Evolutionary conservation across 768 basidiomycete genomes (phyloP), one percentile per base, ranked within the genome.

Genomic region (Rhodosporidiobolus sp.): DNA sequence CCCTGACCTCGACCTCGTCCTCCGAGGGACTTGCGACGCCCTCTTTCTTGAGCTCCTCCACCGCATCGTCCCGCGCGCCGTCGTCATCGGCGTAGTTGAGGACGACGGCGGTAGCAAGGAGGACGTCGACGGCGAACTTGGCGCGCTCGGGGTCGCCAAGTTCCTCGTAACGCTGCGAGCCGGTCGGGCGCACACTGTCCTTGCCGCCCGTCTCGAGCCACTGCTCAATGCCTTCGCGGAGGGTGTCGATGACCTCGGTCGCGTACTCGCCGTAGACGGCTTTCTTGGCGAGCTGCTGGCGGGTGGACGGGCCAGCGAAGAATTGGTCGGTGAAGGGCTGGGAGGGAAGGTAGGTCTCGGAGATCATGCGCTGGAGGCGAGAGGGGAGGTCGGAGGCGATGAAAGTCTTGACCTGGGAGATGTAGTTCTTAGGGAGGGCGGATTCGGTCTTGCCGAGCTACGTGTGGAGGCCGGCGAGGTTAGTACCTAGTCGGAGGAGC

Each of bases 31-130:
- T 34, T 14, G 30, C 9, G 8, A n/a, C 24, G 19, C 65, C 65
- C 2, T 30, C 26, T 30, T 28, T 28, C 34, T 38, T 24, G 16
- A 57, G 22, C 9, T 48, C 32, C 48, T 67, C 30, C n/a, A 43
- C 43, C 3, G 35, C 70, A 11, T 35, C 30, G 7, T 57, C 45
- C 12, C 22, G 34, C 24, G 67, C 30, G 10, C 4, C 46, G 2
- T 30, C 26, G 32, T 72, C 70, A 38, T 63, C 70, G 49, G 35
- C n/a, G 55, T 53, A 63, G 62, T 72, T 72, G n/a, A 58, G 55
- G 17, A 63, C 22, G n/a, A 64, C 45, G 0, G 55, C 48, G n/a
- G 48, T 52, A 1, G 70, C 35, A 4, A 72, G 65, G 24, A 72
- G 55, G 11, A 72, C 65, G 56, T 72, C 70, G 35, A 55, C 65